Conservation (phyloP, 106 monocot species). For the Dendrobium chrysotoxum region DNA sequence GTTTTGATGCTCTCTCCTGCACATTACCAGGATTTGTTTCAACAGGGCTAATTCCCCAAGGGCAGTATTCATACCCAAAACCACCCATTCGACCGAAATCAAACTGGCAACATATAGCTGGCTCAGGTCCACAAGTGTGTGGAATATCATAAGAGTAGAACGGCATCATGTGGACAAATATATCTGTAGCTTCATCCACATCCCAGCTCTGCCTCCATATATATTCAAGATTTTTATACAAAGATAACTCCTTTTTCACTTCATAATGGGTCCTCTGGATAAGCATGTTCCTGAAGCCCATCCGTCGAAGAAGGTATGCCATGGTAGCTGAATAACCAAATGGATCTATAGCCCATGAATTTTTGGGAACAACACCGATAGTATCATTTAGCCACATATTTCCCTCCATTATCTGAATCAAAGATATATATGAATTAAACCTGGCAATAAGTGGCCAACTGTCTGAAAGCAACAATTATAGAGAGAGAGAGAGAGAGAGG, state of each 20-base stretch:
- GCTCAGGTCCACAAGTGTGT: conserved; percentile 97
- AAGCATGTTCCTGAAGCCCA: conserved; percentile 97
- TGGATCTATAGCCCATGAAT: conserved; percentile 96
- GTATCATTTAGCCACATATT: conserved; percentile 94
- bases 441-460: background rate
- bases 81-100: conserved; percentile 88
- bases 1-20: conserved; percentile 66
- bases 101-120: conserved; percentile 96
- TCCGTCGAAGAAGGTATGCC: conserved; percentile 83
- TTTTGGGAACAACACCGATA: conserved; percentile 80
- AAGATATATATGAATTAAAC: conserved; percentile 1
- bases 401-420: conserved; percentile 81
- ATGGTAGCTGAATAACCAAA: conserved; percentile 98
- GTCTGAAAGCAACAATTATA: background rate
- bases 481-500: background rate
- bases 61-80: conserved; percentile 79
- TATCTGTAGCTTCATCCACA: conserved; percentile 80
- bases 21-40: conserved; percentile 83
- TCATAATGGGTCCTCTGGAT: conserved; percentile 99
- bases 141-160: conserved; percentile 99
- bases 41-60: conserved; percentile 78
- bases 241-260: conserved; percentile 86
- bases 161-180: conserved; percentile 99
- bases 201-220: conserved; percentile 98
- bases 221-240: conserved; percentile 75